A percentile compares a stretch with the other conserved stretches of the same genome.
phyloP scores from a whole-genome alignment of 257 asterid genomes.

The Gentiana dahurica region DNA sequence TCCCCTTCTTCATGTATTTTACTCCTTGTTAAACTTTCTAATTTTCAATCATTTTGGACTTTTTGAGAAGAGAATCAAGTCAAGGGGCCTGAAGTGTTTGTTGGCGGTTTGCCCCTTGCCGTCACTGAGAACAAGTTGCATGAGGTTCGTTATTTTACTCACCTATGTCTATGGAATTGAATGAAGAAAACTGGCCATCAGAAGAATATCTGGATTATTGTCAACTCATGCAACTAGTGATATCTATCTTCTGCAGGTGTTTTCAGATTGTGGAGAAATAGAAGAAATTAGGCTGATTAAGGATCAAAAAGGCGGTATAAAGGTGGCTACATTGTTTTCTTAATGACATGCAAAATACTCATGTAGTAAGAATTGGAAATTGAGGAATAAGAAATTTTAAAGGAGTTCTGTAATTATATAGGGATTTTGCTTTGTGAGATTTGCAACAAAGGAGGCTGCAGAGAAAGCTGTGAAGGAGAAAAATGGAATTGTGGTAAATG shows the following conservation, averaged over 20 bases:
- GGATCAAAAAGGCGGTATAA: constrained; percentile 50
- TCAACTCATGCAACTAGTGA: constrained; percentile 9
- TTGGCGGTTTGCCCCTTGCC: constrained; percentile 71
- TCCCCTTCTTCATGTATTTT: too few species aligned
- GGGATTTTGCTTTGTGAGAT: constrained; percentile 90
- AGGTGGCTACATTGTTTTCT: constrained; percentile 33
- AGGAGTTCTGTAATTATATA: constrained; percentile 14
- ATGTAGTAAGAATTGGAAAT: neutral
- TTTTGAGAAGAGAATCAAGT: constrained; percentile 15
- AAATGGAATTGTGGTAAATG: constrained; percentile 58
- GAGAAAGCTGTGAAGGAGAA: constrained; percentile 71
- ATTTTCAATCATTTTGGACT: neutral
- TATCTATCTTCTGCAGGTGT: constrained; percentile 35
- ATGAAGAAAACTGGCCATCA: too few species aligned
- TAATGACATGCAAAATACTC: constrained; percentile 1
- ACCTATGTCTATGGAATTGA: neutral
- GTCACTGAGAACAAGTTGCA: constrained; percentile 49
- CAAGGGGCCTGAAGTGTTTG: constrained; percentile 67
- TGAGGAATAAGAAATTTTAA: neutral
- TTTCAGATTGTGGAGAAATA: constrained; percentile 71
- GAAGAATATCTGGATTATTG: neutral
- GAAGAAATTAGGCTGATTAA: constrained; percentile 56
- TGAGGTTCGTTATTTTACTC: constrained; percentile 32
- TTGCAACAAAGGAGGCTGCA: constrained; percentile 75
- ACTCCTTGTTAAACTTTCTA: neutral